Percentiles rank a stretch among this genome's conserved stretches.
Conservation (phyloP, 371 early-diverging fungal species). For the Batkoa obscura region DNA sequence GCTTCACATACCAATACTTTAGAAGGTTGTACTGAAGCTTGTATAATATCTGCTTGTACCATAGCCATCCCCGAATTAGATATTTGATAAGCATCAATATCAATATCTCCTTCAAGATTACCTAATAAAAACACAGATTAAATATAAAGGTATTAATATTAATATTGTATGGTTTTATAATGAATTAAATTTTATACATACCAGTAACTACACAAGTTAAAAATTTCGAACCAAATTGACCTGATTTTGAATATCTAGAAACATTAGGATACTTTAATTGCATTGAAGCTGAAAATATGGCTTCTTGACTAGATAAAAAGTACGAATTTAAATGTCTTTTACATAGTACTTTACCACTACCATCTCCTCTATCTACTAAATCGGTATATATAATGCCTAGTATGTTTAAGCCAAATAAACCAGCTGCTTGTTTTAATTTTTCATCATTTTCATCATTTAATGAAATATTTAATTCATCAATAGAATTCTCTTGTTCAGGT, state of each 20-base stretch:
- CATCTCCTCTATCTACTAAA: slow-evolving; percentile 67
- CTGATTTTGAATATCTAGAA: slow-evolving; percentile 47
- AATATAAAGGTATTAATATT: slow-evolving; percentile 11
- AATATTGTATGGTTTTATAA: not conserved
- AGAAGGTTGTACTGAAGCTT: slow-evolving; percentile 73
- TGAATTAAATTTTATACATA: slow-evolving; percentile 13
- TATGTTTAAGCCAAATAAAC: slow-evolving; percentile 48
- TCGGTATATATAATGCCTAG: slow-evolving; percentile 96
- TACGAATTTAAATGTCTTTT: slow-evolving; percentile 83
- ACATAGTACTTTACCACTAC: slow-evolving; percentile 61
- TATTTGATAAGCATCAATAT: slow-evolving; percentile 78
- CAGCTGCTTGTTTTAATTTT: slow-evolving; percentile 43
- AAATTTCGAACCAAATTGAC: slow-evolving; percentile 78
- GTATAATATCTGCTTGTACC: slow-evolving; percentile 79
- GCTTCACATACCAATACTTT: slow-evolving; percentile 73
- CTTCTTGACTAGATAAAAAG: slow-evolving; percentile 87
- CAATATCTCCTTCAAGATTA: slow-evolving; percentile 62
- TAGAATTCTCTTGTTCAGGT: slow-evolving; percentile 71
- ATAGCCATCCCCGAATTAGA: slow-evolving; percentile 83
- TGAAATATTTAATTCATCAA: slow-evolving; percentile 60
- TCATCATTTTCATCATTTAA: slow-evolving; percentile 29
- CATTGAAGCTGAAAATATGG: slow-evolving; percentile 74
- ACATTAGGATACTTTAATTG: slow-evolving; percentile 60
- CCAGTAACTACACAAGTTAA: slow-evolving; percentile 85
- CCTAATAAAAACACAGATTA: not conserved